These are phyloP conservation scores for Gonium pectorale DNA, from an alignment of 139 green algal genomes.

Conservation along the genomic window DNA sequence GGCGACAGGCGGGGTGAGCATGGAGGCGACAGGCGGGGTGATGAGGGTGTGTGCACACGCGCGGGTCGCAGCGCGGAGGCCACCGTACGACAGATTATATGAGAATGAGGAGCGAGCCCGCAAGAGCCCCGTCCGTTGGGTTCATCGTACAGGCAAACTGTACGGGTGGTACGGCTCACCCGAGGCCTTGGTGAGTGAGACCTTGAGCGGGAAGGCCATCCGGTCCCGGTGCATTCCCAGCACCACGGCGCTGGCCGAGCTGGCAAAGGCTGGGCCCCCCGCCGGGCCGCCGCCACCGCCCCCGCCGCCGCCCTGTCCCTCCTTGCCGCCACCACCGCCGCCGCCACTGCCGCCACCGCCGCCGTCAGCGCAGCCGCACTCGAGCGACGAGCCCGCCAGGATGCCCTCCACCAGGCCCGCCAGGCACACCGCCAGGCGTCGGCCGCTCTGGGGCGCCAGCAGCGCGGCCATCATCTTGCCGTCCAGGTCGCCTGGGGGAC, in stretches of 20 bases:
- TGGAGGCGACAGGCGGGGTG: neutral
- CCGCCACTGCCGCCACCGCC: no score
- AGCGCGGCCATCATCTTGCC: constrained; percentile 31
- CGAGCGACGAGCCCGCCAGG: no score
- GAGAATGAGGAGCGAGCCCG: neutral
- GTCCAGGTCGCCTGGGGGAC: constrained; percentile 30
- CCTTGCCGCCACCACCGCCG: no score
- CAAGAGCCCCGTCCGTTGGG: neutral
- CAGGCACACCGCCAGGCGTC: no score
- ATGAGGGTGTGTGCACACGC: neutral
- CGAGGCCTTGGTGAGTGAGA: neutral
- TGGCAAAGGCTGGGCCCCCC: no score
- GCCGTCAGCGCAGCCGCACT: no score
- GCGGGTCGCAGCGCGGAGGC: no score
- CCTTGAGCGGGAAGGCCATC: constrained; percentile 10
- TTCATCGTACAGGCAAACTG: neutral
- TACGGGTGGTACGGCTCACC: neutral
- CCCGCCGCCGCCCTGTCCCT: no score
- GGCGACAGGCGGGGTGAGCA: neutral
- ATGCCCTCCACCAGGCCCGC: no score
- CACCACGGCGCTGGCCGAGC: no score
- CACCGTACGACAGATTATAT: neutral
- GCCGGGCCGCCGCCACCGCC: no score
- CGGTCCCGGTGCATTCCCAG: constrained; percentile 29
- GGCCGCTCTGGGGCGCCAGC: constrained; percentile 21